Evolutionary conservation across 345 rosid species (phyloP).

Genomic region (Gossypium rotundifolium): DNA sequence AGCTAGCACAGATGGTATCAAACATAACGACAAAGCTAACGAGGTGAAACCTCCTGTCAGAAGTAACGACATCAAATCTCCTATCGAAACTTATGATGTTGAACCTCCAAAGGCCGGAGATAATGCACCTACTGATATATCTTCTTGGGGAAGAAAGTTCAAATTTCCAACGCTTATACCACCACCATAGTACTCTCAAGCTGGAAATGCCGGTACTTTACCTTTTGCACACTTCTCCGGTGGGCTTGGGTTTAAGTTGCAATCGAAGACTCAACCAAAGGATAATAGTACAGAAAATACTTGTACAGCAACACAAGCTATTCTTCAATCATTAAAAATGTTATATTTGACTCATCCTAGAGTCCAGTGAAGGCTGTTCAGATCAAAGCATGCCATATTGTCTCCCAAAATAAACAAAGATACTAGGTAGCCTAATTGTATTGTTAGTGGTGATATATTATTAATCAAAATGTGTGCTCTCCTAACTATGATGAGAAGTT

Average conservation of each 20-base stretch:
- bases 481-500: background rate
- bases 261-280: constrained; percentile 34
- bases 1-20: constrained; percentile 1
- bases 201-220: constrained; percentile 42
- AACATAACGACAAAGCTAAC: constrained; percentile 10
- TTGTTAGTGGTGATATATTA: background rate
- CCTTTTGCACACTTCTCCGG: constrained; percentile 68
- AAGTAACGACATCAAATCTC: background rate
- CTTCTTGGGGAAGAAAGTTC: constrained; percentile 70
- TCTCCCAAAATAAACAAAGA: constrained; percentile 93
- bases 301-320: constrained; percentile 34
- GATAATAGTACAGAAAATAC: constrained; percentile 33
- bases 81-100: background rate
- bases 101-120: constrained; percentile 15
- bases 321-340: constrained; percentile 69
- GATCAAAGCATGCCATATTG: constrained; percentile 64
- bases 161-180: constrained; percentile 50
- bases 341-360: constrained; percentile 75
- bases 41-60: background rate
- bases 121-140: constrained; percentile 38
- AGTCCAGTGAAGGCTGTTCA: constrained; percentile 52
- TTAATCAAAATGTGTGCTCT: background rate
- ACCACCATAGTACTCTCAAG: constrained; percentile 32
- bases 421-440: constrained; percentile 51
- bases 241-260: constrained; percentile 58